Conservation (phyloP, 345 rosid species). For the Aquilaria yunnanensis region DNA sequence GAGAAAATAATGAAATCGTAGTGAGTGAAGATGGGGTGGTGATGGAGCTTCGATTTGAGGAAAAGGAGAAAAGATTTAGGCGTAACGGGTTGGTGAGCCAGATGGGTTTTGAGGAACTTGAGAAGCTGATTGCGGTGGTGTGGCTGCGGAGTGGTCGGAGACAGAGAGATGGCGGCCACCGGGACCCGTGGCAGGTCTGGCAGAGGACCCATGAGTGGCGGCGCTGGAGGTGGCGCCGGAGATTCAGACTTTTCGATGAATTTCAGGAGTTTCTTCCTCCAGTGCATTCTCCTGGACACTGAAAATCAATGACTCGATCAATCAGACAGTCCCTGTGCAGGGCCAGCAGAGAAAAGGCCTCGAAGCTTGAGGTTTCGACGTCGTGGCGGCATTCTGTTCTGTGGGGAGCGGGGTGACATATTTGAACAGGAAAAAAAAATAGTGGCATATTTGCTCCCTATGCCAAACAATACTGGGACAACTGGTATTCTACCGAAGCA, state of each 20-base stretch:
- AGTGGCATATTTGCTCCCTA: too few species aligned
- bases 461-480: too few species aligned
- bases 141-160: slow-evolving; percentile 32
- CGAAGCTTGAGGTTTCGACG: too few species aligned
- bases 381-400: too few species aligned
- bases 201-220: slow-evolving; percentile 27
- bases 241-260: slow-evolving; percentile 31
- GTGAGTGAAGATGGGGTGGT: slow-evolving; percentile 66
- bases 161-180: slow-evolving; percentile 56
- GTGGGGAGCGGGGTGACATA: too few species aligned
- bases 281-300: slow-evolving; percentile 13
- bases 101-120: slow-evolving; percentile 50
- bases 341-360: too few species aligned
- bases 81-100: slow-evolving; percentile 41
- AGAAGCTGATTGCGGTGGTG: slow-evolving; percentile 35
- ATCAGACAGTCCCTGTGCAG: too few species aligned
- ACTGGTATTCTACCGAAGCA: too few species aligned
- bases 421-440: too few species aligned
- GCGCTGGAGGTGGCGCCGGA: slow-evolving; percentile 23
- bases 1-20: slow-evolving; percentile 70
- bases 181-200: slow-evolving; percentile 39
- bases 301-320: not conserved
- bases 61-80: slow-evolving; percentile 52
- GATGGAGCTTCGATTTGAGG: slow-evolving; percentile 67
- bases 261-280: slow-evolving; percentile 36